Base-by-base conservation (phyloP, 164 flowering plant species). In the Vitis labrusca region DNA sequence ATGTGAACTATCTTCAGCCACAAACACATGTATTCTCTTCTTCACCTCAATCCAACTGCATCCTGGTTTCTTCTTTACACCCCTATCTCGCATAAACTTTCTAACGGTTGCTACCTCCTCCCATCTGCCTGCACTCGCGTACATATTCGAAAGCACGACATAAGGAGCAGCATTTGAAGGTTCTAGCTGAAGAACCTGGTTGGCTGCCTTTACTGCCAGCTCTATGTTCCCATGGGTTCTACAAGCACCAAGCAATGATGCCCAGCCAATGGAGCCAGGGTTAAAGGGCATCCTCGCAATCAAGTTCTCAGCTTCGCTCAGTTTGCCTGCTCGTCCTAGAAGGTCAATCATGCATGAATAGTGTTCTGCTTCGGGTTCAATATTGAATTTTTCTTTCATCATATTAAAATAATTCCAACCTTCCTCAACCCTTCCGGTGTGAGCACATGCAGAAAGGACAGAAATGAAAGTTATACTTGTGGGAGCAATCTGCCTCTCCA, bases 301-400 rank as follows among this genome's bases (percentile, higher is more conserved):
- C 47, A 94, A 67, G 61, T 59, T 77, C 76, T 87, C 89, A 3
- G 93, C 97, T 77, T 89, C 93, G 58, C 66, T 74, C 44, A 94
- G 74, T 67, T 83, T 82, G 14, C 98, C 97, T 3, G 93, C 89
- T 73, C 97, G 83, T 14, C 97, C 94, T 15, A 90, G 75, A 69
- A 94, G 91, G 78, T 94, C 98, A 59, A 94, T 84, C 91, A 91
- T 86, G 76, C 96, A 94, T 6, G 93, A 82, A 77, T 88, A 91
- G 61, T 93, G 97, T 23, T 88, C 91, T 44, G 70, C 74, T 50
- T 72, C 84, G 64, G 97, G 94, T 67, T 78, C 82, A 50, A 91
- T 85, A 27, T 76, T 77, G 58, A 84, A 89, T 67, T 72, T 77
- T 47, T 80, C 82, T 44, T 71, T 76, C 94, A 93, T 93, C 74